A percentile compares a stretch with the other conserved stretches of the same genome.
Conservation (phyloP, 139 green algal genomes). For the Chlamydomonas sp. region DNA sequence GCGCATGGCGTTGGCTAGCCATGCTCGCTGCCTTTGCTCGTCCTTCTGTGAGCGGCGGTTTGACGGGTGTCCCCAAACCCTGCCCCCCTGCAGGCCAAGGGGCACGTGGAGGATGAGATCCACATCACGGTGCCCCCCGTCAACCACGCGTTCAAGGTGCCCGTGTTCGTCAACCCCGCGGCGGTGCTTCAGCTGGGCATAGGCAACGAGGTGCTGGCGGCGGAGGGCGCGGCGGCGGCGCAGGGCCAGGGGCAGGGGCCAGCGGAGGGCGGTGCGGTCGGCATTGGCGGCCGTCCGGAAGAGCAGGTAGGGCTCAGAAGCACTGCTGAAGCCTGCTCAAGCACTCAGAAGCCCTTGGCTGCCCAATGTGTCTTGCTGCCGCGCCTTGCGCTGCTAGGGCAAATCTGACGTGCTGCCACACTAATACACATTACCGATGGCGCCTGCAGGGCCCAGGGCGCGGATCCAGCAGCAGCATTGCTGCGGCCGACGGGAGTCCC, state of each 20-base stretch:
- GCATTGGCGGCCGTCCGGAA: too few species aligned
- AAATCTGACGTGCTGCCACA: too few species aligned
- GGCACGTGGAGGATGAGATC: constrained; percentile 51
- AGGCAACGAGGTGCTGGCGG: constrained; percentile 25
- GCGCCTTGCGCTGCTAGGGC: too few species aligned
- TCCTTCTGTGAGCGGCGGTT: neutral
- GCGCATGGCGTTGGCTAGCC: neutral
- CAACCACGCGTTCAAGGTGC: constrained; percentile 29
- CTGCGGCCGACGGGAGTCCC: neutral
- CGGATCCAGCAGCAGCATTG: too few species aligned
- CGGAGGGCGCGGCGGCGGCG: neutral
- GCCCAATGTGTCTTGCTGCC: too few species aligned
- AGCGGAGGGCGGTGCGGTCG: too few species aligned
- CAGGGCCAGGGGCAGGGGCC: neutral
- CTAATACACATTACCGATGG: too few species aligned
- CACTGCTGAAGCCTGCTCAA: too few species aligned
- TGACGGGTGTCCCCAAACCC: neutral
- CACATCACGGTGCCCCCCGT: constrained; percentile 45
- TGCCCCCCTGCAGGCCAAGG: constrained; percentile 38
- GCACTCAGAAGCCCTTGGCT: too few species aligned
- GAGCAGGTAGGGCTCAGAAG: too few species aligned
- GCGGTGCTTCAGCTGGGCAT: constrained; percentile 44
- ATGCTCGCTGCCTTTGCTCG: neutral
- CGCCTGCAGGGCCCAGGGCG: too few species aligned
- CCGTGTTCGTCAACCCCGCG: constrained; percentile 26